These are phyloP conservation scores for Grosmannia huntii DNA, from an alignment of 2,329 filamentous ascomycete genomes.

Conservation along the genomic window DNA sequence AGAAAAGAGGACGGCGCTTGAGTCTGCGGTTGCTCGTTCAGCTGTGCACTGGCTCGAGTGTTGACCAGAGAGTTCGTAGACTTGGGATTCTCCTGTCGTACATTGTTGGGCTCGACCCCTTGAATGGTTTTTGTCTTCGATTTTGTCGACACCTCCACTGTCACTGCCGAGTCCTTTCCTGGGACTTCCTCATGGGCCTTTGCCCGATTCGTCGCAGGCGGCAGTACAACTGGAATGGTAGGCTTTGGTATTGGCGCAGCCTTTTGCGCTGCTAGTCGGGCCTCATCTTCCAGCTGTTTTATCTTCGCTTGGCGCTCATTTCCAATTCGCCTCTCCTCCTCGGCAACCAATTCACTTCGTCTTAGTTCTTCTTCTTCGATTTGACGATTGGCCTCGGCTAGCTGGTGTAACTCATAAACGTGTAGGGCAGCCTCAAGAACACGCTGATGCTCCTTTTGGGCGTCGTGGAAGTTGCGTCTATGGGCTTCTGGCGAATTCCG, in stretches of 20 bases:
- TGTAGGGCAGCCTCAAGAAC: slow-evolving; percentile 14
- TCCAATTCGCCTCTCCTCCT: slow-evolving; percentile 14
- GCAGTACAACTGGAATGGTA: background rate
- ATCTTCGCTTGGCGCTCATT: slow-evolving; percentile 13
- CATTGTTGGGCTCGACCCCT: background rate
- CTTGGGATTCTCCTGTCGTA: background rate
- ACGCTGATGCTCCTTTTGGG: slow-evolving; percentile 18
- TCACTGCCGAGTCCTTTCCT: background rate
- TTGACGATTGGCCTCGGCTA: slow-evolving; percentile 14
- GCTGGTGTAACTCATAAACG: slow-evolving; percentile 12
- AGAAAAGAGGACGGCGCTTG: background rate
- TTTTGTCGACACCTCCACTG: background rate
- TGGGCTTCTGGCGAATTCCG: slow-evolving; percentile 22
- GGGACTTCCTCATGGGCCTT: slow-evolving; percentile 5
- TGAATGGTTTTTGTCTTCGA: background rate
- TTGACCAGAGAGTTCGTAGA: background rate
- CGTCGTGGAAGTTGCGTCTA: slow-evolving; percentile 16
- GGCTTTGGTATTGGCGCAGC: slow-evolving; percentile 18
- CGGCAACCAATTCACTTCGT: slow-evolving; percentile 13
- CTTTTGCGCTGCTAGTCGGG: slow-evolving; percentile 20
- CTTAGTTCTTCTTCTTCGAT: slow-evolving; percentile 15
- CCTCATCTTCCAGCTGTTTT: slow-evolving; percentile 17
- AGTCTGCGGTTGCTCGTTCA: background rate
- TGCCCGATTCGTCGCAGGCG: slow-evolving; percentile 6
- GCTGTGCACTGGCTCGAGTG: background rate